Conservation (phyloP, 2,329 filamentous ascomycete genomes). For the Thielaviopsis euricoi region DNA sequence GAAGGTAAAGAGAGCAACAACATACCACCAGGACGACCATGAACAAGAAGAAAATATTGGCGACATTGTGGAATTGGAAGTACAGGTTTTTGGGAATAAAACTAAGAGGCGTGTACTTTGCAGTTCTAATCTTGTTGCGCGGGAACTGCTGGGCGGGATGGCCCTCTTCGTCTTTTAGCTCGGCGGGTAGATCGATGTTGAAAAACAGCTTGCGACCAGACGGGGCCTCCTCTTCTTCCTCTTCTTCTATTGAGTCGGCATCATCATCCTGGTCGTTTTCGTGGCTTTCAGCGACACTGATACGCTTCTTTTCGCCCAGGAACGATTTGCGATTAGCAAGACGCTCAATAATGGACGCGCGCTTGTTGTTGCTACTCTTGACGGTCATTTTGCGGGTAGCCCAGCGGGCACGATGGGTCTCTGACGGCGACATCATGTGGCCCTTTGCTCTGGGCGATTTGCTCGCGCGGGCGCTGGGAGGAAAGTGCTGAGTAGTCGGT, state of each 20-base stretch:
- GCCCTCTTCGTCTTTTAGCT: conserved; percentile 67
- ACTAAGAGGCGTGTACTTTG: conserved; percentile 89
- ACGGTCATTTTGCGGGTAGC: conserved; percentile 78
- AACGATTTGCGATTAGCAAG: conserved; percentile 43
- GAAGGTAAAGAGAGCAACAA: conserved; percentile 9
- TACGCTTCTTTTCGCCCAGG: conserved; percentile 50
- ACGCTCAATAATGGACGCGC: conserved; percentile 65
- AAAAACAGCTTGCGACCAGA: conserved; percentile 56
- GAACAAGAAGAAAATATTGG: conserved; percentile 97
- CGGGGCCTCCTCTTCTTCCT: conserved; percentile 10
- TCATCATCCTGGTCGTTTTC: conserved; percentile 21
- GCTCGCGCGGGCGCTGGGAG: conserved; percentile 4
- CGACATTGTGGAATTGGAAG: conserved; percentile 97
- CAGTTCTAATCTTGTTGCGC: conserved; percentile 92
- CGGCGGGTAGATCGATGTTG: conserved; percentile 62
- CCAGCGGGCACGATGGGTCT: conserved; percentile 75
- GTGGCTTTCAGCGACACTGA: conserved; percentile 22
- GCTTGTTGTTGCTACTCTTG: conserved; percentile 60
- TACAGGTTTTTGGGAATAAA: conserved; percentile 95
- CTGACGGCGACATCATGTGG: conserved; percentile 8
- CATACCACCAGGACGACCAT: conserved; percentile 86
- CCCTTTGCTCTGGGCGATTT: conserved; percentile 10
- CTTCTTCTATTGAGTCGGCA: conserved; percentile 24
- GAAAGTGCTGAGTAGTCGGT: conserved; percentile 8
- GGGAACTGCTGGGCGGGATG: conserved; percentile 53